Conservation (phyloP, 805 yeast species). For the Clavispora carvajalis region DNA sequence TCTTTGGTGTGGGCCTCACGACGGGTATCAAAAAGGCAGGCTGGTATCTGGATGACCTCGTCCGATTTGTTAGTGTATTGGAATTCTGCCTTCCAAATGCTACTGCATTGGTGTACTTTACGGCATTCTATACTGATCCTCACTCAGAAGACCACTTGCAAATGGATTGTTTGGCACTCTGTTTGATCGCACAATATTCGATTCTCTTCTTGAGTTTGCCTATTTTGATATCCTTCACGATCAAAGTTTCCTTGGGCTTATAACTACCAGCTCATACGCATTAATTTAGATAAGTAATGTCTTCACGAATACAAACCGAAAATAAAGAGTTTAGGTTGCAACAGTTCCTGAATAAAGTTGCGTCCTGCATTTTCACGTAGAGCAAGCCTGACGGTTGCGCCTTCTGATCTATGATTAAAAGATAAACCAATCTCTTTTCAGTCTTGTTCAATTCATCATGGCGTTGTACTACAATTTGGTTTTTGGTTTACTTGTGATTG, state of each 20-base stretch:
- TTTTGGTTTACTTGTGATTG: constrained; percentile 70
- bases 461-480: constrained; percentile 47
- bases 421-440: background rate
- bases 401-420: background rate
- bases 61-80: constrained; percentile 68
- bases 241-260: constrained; percentile 44
- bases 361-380: background rate
- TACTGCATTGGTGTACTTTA: constrained; percentile 80
- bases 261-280: constrained; percentile 8
- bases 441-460: constrained; percentile 16
- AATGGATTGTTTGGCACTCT: constrained; percentile 81
- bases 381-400: background rate
- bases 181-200: constrained; percentile 69
- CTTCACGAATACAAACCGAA: background rate
- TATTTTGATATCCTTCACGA: constrained; percentile 63
- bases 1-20: constrained; percentile 60
- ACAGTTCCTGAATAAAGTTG: background rate
- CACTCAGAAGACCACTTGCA: constrained; percentile 48
- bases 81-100: constrained; percentile 83
- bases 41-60: constrained; percentile 60
- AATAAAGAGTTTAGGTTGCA: no score
- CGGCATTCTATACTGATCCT: constrained; percentile 81
- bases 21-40: constrained; percentile 57
- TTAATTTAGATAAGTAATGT: background rate
- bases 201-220: constrained; percentile 67